Evolutionary conservation across 768 basidiomycete species (phyloP).

Genomic region (Suillus plorans): DNA sequence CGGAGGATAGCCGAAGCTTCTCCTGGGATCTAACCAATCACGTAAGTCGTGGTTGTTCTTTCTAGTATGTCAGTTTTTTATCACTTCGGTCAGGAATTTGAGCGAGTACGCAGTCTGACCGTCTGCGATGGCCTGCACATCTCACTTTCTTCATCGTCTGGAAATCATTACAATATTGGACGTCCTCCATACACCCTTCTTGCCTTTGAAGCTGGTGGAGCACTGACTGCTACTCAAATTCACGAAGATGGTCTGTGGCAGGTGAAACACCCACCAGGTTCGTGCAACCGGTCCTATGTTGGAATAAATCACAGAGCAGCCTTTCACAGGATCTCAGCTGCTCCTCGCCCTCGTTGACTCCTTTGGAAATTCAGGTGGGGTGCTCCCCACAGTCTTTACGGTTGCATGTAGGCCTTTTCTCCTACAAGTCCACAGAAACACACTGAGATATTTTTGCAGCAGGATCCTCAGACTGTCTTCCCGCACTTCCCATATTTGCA

Average conservation of each 20-base stretch:
- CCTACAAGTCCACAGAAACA: background rate
- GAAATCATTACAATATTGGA: constrained; percentile 11
- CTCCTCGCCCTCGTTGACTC: constrained; percentile 46
- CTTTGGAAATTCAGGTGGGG: constrained; percentile 41
- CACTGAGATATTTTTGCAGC: constrained; percentile 13
- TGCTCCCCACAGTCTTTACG: constrained; percentile 34
- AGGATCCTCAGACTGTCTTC: constrained; percentile 29
- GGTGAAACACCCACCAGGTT: constrained; percentile 40
- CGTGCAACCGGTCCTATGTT: constrained; percentile 13
- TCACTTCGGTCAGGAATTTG: background rate
- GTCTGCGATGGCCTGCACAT: constrained; percentile 19
- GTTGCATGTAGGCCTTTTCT: constrained; percentile 31
- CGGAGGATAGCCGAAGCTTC: background rate
- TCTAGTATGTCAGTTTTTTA: background rate
- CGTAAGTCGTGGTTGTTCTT: background rate
- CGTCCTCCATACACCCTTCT: constrained; percentile 43
- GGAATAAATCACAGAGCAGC: background rate
- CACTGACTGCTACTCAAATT: constrained; percentile 33
- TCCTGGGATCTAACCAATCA: constrained; percentile 7
- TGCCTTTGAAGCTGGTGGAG: constrained; percentile 37
- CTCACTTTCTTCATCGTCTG: constrained; percentile 4
- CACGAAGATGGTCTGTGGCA: constrained; percentile 36
- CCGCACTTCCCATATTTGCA: constrained; percentile 17
- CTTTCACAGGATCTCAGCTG: constrained; percentile 39
- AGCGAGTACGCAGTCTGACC: constrained; percentile 1